These are phyloP conservation scores for Plasmodium malariae DNA, from an alignment of 169 alveolate genomes.

Conservation along the genomic window DNA sequence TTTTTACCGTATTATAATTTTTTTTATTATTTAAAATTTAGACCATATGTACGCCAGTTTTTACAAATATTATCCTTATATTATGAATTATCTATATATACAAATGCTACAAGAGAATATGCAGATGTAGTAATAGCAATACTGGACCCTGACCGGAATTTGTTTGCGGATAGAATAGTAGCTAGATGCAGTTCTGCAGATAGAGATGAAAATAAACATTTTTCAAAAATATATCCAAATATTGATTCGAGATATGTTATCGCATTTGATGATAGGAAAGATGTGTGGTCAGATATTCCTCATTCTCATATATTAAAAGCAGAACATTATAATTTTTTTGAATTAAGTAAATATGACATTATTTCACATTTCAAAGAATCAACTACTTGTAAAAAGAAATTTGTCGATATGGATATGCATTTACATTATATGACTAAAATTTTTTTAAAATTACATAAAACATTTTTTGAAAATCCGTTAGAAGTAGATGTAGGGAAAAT, in stretches of 20 bases:
- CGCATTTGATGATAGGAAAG: slow-evolving; percentile 93
- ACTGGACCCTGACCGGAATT: slow-evolving; percentile 92
- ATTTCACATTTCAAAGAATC: slow-evolving; percentile 79
- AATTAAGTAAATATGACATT: slow-evolving; percentile 80
- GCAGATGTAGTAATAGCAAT: slow-evolving; percentile 94
- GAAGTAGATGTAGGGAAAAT: slow-evolving; percentile 90
- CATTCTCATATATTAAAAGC: slow-evolving; percentile 92
- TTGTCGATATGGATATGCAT: slow-evolving; percentile 91
- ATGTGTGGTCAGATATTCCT: slow-evolving; percentile 92
- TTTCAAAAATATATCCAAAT: slow-evolving; percentile 87
- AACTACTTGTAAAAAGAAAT: slow-evolving; percentile 73
- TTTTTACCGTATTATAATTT: slow-evolving; percentile 90
- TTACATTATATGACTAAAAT: slow-evolving; percentile 89
- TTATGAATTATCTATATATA: slow-evolving; percentile 92
- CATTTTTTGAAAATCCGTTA: slow-evolving; percentile 90
- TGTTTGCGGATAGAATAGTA: slow-evolving; percentile 91
- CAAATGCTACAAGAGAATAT: slow-evolving; percentile 94
- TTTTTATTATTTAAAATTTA: slow-evolving; percentile 90
- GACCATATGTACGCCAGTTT: slow-evolving; percentile 93
- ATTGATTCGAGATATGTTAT: slow-evolving; percentile 89
- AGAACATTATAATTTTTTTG: slow-evolving; percentile 93
- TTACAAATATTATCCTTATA: slow-evolving; percentile 89
- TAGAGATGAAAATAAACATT: slow-evolving; percentile 87
- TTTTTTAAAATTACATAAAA: slow-evolving; percentile 89
- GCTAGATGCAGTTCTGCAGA: slow-evolving; percentile 90